Base-by-base conservation (phyloP, 2,329 filamentous ascomycete species). In the Claviceps africana region DNA sequence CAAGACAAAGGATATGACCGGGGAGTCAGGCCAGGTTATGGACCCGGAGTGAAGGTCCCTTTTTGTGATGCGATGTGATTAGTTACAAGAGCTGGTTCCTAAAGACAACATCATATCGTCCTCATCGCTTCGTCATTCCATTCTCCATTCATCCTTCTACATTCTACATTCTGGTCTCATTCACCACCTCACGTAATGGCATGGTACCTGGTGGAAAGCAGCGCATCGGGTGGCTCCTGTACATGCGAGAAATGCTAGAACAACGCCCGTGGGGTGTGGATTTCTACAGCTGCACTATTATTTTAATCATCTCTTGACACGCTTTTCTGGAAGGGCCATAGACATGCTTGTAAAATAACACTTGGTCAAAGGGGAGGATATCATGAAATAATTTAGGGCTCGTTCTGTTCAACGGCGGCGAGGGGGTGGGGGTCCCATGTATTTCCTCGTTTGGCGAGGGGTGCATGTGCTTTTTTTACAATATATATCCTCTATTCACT, bases 1-100 rank as follows among this genome's bases (percentile, higher is more conserved):
- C 4, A 30, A 51, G 28, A 28, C 47, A 25, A 53, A 51, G 45
- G 51, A 54, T 28, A 43, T 55, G 53, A 53, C 40, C 15, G 39
- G 50, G 48, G 39, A 46, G 28, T 46, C 46, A 44, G 48, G 51
- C 28, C 51, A 43, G 35, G 46, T 48, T 37, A 39, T 50, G 47
- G 51, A 50, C 44, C 48, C 53, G 30, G 53, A 51, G 46, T 52
- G 30, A 48, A 9, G n/a, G n/a, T 1, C 4, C 9, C n/a, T 19
- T 44, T 37, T 25, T 47, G 13, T 10, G 39, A 53, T 47, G 31
- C 17, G 31, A 5, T 2, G 19, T 11, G 30, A 9, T 48, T 25
- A 1, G 31, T 25, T 13, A 9, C 22, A 6, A 17, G 15, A 3
- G 39, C 19, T 7, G 42, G 25, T 28, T 25, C 21, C 15, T 10